Evolutionary conservation across 768 basidiomycete genomes (phyloP), one percentile per base, ranked within the genome.

Genomic region (Tulasnella sp.): DNA sequence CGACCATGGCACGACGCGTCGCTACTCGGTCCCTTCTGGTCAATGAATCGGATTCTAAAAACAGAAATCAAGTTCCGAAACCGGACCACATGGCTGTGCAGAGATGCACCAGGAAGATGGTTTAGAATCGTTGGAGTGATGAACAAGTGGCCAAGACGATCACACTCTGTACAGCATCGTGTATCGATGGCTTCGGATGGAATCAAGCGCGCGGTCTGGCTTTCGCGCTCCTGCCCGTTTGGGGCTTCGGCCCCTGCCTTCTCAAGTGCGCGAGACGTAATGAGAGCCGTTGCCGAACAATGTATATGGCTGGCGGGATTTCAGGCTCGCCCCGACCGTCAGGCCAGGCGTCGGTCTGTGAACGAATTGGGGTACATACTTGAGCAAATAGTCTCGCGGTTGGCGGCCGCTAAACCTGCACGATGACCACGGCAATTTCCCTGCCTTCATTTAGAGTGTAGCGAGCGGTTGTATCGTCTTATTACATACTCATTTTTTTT

Each of bases 31-130:
- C 44, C 44, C 44, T 16, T 44, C 16, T 44, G 44, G 44, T 44
- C 44, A 44, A 67, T 32, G 61, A 26, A 67, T 35, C 13, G 61
- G 26, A 44, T 26, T 23, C 61, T 35, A 67, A 67, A 67, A 67
- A 13, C 32, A 35, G 61, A 29, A 16, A 3, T 11, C 26, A 26
- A 29, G 29, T 35, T n/a, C n/a, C 61, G 29, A 67, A 26, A 35
- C 61, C 32, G 61, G 61, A 67, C 61, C 61, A 35, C 61, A 67
- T 67, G 61, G 61, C 61, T 67, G 61, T 67, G 61, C 32, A 67
- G 61, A 35, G 32, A 67, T 16, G 15, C 61, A 32, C 32, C 61
- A 15, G 9, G 57, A 29, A 26, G 1, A 32, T 15, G 57, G 57
- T n/a, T 18, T 11, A 26, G 61, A 67, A 32, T 15, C 61, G 16